Percentiles rank a stretch among this genome's conserved stretches.
phyloP scores from a whole-genome alignment of 2,329 filamentous ascomycete species.

The Cercospora nicotianae region DNA sequence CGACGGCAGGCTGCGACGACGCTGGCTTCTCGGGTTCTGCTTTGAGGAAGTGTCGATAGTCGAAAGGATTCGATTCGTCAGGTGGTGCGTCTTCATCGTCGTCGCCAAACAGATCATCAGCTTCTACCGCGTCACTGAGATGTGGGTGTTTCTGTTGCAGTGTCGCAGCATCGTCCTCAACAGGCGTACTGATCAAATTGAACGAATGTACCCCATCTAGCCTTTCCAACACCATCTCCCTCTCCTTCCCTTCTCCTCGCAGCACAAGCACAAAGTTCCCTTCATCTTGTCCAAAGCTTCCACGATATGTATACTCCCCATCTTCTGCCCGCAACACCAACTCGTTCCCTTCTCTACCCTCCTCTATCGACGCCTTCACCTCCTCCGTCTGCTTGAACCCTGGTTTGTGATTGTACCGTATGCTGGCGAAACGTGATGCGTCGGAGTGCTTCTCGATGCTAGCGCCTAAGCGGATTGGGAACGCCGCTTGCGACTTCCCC shows the following conservation, averaged over 20 bases:
- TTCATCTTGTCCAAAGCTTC: constrained; percentile 51
- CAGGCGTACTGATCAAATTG: constrained; percentile 73
- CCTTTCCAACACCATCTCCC: constrained; percentile 61
- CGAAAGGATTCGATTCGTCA: constrained; percentile 50
- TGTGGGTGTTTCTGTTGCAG: constrained; percentile 68
- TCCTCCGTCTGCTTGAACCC: constrained; percentile 30
- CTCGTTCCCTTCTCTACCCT: constrained; percentile 26
- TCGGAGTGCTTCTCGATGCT: constrained; percentile 29
- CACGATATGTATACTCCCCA: constrained; percentile 43
- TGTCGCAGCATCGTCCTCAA: constrained; percentile 62
- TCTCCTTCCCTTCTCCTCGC: constrained; percentile 29
- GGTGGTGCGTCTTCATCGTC: constrained; percentile 41
- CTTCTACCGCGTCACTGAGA: constrained; percentile 23
- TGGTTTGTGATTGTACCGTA: constrained; percentile 50
- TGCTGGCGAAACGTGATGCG: constrained; percentile 24
- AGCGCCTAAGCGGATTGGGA: constrained; percentile 34
- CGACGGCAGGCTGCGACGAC: constrained; percentile 14
- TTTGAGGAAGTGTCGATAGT: constrained; percentile 51
- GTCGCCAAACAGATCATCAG: constrained; percentile 35
- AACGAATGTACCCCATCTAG: constrained; percentile 82
- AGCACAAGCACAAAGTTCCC: constrained; percentile 66
- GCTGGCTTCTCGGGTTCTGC: constrained; percentile 32
- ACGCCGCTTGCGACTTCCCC: constrained; percentile 28
- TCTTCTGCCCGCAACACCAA: constrained; percentile 32
- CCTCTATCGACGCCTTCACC: constrained; percentile 28